These are phyloP conservation scores for Ilex paraguariensis DNA, from an alignment of 305 asterid species.

Conservation along the genomic window DNA sequence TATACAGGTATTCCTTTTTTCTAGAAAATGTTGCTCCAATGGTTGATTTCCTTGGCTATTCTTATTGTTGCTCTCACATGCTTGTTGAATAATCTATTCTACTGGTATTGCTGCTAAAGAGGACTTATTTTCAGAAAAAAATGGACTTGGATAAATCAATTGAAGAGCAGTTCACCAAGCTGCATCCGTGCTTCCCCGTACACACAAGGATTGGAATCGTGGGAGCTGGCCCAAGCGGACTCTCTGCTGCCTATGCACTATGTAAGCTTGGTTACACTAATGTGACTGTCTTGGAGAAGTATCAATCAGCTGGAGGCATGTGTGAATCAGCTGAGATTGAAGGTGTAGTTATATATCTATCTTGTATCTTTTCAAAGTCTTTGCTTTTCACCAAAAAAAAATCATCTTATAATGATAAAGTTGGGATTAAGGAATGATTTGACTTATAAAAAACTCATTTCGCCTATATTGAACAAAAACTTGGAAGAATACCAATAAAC, in stretches of 20 bases:
- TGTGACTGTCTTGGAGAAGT: slow-evolving; percentile 65
- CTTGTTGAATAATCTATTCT: no score
- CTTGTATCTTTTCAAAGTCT: no score
- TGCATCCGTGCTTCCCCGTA: slow-evolving; percentile 62
- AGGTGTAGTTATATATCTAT: slow-evolving; percentile 28
- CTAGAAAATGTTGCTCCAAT: no score
- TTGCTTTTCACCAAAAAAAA: not conserved
- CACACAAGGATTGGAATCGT: slow-evolving; percentile 55
- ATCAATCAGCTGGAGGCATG: slow-evolving; percentile 82
- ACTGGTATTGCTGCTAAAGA: not conserved
- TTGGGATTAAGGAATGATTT: no score
- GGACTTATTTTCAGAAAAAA: not conserved
- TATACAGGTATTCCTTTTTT: no score
- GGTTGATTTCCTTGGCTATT: no score
- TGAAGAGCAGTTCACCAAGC: slow-evolving; percentile 57
- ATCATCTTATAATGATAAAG: no score
- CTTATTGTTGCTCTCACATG: no score
- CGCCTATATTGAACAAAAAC: no score
- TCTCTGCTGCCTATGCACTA: slow-evolving; percentile 77
- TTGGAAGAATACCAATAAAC: no score
- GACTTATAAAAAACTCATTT: no score
- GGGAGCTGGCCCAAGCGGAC: slow-evolving; percentile 94
- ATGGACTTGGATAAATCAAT: slow-evolving; percentile 47
- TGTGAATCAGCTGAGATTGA: slow-evolving; percentile 75
- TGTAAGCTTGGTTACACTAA: slow-evolving; percentile 65